Conservation (phyloP, 1,139 yeast species). For the Pichia sp. region DNA sequence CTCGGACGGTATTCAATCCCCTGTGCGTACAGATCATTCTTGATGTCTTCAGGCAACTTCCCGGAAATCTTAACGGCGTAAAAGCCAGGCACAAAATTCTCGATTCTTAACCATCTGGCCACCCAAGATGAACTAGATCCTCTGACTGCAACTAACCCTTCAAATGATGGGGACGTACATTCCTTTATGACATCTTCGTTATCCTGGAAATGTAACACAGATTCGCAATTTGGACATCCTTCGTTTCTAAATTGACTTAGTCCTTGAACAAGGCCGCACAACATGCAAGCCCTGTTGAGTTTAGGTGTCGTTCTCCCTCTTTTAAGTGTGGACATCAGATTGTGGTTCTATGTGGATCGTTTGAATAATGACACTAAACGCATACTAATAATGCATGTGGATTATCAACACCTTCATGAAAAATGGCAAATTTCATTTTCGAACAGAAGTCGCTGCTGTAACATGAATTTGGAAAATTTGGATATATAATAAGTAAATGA, state of each 20-base stretch:
- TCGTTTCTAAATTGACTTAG: slow-evolving; percentile 61
- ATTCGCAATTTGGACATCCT: slow-evolving; percentile 98
- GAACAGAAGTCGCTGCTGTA: too few species aligned
- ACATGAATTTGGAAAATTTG: neutral
- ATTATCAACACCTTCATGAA: too few species aligned
- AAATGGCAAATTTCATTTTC: too few species aligned
- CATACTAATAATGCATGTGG: too few species aligned
- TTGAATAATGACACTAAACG: too few species aligned
- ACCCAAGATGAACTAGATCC: slow-evolving; percentile 91
- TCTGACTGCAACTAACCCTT: slow-evolving; percentile 89
- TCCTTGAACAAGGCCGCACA: slow-evolving; percentile 88
- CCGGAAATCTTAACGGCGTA: slow-evolving; percentile 95
- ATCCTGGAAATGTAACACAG: slow-evolving; percentile 64
- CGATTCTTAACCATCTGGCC: slow-evolving; percentile 92
- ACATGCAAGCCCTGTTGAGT: slow-evolving; percentile 93
- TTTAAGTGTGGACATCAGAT: slow-evolving; percentile 22
- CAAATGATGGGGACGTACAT: slow-evolving; percentile 94
- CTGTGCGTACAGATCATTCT: slow-evolving; percentile 62
- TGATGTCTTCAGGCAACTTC: slow-evolving; percentile 78
- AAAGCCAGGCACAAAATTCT: slow-evolving; percentile 81
- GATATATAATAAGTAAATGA: too few species aligned
- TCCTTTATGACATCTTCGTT: slow-evolving; percentile 80
- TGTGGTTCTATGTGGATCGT: too few species aligned
- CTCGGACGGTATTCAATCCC: slow-evolving; percentile 87
- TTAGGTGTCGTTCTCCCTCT: slow-evolving; percentile 35